Percentiles rank a stretch among this genome's conserved stretches.
Conservation (phyloP, 306 rosid genomes). For the Comarum palustre region DNA sequence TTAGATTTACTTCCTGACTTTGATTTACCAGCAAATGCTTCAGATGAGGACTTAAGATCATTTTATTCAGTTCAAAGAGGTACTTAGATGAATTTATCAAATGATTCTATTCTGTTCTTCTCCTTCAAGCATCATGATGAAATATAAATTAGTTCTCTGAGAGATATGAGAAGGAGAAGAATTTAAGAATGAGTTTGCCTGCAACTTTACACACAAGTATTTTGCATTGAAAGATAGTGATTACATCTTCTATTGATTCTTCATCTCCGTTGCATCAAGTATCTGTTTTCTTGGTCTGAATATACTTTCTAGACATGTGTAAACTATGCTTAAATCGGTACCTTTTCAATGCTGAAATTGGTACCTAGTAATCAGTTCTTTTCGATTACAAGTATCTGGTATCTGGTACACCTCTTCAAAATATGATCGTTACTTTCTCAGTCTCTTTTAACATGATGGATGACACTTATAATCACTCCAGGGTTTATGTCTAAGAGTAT, state of each 20-base stretch:
- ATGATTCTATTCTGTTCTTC: background rate
- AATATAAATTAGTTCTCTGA: background rate
- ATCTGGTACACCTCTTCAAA: too few species aligned
- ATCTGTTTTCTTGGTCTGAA: background rate
- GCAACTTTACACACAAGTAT: background rate
- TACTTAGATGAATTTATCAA: slow-evolving; percentile 7
- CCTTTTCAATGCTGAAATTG: background rate
- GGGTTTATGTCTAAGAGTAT: slow-evolving; percentile 18
- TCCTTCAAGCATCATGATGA: background rate
- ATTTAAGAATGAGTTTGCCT: background rate
- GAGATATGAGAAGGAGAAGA: background rate
- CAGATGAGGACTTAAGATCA: too few species aligned
- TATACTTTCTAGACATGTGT: too few species aligned
- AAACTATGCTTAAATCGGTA: too few species aligned
- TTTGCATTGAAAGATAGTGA: background rate
- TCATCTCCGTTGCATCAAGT: background rate
- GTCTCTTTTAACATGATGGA: background rate
- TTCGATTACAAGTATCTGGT: too few species aligned
- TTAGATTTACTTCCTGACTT: too few species aligned
- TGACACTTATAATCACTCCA: background rate
- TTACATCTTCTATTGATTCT: background rate
- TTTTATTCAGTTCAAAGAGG: slow-evolving; percentile 79
- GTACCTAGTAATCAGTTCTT: background rate
- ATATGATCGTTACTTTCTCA: background rate
- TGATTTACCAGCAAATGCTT: too few species aligned